Evolutionary conservation across 129 eudicot genomes (phyloP), one percentile per base, ranked within the genome.

Genomic region (Kitagawia praeruptora): DNA sequence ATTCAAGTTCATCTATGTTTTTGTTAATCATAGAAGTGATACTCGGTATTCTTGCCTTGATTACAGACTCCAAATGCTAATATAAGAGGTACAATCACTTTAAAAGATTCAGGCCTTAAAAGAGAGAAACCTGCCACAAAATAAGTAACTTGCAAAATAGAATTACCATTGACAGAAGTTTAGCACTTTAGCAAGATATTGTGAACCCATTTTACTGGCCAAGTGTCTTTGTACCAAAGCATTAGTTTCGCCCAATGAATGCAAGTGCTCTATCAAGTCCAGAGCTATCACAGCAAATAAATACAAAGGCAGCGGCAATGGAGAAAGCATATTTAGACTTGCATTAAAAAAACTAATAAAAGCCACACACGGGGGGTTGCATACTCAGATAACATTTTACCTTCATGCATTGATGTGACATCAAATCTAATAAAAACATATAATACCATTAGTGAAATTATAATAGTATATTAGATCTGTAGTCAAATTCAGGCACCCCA

Each of bases 181-280:
- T 31, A 31, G 34, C 34, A 31, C 34, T 31, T 31, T 31, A 31
- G 34, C 34, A 0, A 31, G 34, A 31, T 31, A 31, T 31, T 31
- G 0, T 31, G 34, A 31, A 31, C 34, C 34, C 34, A 31, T 31
- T 31, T 31, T 31, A 31, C 34, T 31, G 34, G 34, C 34, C 34
- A 31, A 31, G 86, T 84, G 79, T 84, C 94, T 92, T 49, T 95
- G 89, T 25, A 92, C 74, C 78, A 95, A 89, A 82, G 98, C 98
- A 82, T 89, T 95, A 34, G 97, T 90, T 90, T 95, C 97, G 49
- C 98, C 98, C 98, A 95, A 90, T 48, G 96, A 82, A 15, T 94
- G 98, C 75, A 95, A 88, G 86, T 95, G 98, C 84, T 95, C 94
- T 70, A 92, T 92, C 79, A 95, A 86, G 89, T 95, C 97, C 91